Percentiles rank a stretch among this genome's conserved stretches.
Conservation (phyloP, 495 filamentous ascomycete genomes). For the Sordaria brevicollis region DNA sequence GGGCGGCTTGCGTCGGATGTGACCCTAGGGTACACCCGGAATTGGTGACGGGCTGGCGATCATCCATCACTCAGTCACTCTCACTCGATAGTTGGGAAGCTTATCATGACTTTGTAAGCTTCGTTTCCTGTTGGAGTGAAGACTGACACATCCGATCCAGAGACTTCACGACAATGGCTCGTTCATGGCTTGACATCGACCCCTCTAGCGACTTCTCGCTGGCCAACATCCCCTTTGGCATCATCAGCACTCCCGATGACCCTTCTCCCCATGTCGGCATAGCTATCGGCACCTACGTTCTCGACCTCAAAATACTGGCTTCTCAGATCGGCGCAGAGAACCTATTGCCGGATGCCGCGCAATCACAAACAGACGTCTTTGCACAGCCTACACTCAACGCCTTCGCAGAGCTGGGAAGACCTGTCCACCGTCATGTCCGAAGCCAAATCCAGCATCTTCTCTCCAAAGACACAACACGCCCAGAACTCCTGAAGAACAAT, state of each 20-base stretch:
- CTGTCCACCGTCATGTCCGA: conserved; percentile 61
- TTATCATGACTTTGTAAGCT: not conserved
- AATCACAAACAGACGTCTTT: conserved; percentile 52
- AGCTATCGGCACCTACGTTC: conserved; percentile 65
- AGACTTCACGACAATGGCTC: conserved; percentile 7
- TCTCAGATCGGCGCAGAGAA: conserved; percentile 47
- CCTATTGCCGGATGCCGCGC: conserved; percentile 42
- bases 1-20: not conserved
- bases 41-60: not conserved
- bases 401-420: conserved; percentile 69
- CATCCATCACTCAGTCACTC: too few relatives aligned
- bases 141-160: not conserved
- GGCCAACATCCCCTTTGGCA: conserved; percentile 86
- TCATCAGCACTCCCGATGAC: conserved; percentile 53
- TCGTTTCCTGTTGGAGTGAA: not conserved
- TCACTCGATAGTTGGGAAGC: not conserved
- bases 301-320: conserved; percentile 62
- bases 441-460: conserved; percentile 66
- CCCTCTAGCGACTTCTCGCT: conserved; percentile 57
- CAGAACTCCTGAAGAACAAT: conserved; percentile 26
- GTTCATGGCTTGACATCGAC: conserved; percentile 28
- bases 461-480: conserved; percentile 33
- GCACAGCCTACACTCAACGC: conserved; percentile 62
- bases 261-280: conserved; percentile 55
- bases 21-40: not conserved